Base-by-base conservation (phyloP, 192 early-diverging fungal genomes). In the Coemansia sp. region DNA sequence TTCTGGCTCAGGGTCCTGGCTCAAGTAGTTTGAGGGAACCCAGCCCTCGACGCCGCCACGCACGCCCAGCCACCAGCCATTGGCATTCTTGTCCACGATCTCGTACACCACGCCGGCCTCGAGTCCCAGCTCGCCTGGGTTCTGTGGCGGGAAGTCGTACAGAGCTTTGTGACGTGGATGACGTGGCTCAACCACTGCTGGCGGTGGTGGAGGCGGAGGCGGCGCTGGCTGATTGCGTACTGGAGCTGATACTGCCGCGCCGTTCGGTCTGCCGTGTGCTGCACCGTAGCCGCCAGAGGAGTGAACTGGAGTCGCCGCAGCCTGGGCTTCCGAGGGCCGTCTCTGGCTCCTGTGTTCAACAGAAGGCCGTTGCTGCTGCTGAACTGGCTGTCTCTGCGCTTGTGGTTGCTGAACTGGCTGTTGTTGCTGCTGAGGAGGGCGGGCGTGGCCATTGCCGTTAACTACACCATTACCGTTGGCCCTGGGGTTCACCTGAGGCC, bases 11-110 rank as follows among this genome's bases (percentile, higher is more conserved):
- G 89, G 69, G 38, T 89, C 84, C 18, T 86, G 86, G 55, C 85
- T 87, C 27, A 91, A 64, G 62, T 92, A 92, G 73, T 92, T 91
- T 64, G 89, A 90, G n/a, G 91, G 91, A 13, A 92, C 85, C 91
- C 89, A 93, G 27, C 89, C 89, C 78, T 91, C 87, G 34, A 74
- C 40, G 35, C 86, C 87, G 58, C 84, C 85, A 49, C 82, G 76
- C 49, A 65, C 49, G 38, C 70, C 80, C 12, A 86, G 69, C 87
- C 79, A 86, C 78, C 80, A 87, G 61, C 86, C 88, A 69, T 78
- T 88, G 29, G 81, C 62, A 62, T 87, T 84, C 56, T 90, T 87
- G 59, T 89, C 84, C 13, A 88, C 27, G 62, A 93, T 87, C 58
- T 92, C 89, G 78, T 91, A 84, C 3, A 89, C 35, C 70, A 89